These are phyloP conservation scores for Candida stauntonica DNA, from an alignment of 805 yeast genomes.

Conservation along the genomic window DNA sequence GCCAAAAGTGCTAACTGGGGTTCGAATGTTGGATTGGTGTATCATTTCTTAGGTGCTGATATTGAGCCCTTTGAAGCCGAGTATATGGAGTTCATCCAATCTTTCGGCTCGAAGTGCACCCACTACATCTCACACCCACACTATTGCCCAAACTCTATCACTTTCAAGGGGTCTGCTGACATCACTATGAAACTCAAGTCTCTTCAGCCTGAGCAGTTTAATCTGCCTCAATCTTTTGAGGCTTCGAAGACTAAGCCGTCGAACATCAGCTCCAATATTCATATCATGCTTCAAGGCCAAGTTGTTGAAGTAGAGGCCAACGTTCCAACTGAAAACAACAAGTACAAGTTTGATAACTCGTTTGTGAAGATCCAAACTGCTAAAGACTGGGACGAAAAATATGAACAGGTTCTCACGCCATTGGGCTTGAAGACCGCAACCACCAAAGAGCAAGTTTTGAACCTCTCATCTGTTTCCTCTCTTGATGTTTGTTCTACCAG, in stretches of 20 bases:
- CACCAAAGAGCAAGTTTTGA: conserved; percentile 10
- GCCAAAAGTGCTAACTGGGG: conserved; percentile 30
- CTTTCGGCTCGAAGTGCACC: conserved; percentile 45
- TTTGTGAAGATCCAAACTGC: conserved; percentile 9
- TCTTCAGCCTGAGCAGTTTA: conserved; percentile 38
- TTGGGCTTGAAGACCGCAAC: conserved; percentile 12
- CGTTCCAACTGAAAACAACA: conserved; percentile 14
- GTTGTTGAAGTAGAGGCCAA: conserved; percentile 18
- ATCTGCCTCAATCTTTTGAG: conserved; percentile 33
- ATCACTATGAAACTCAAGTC: conserved; percentile 54
- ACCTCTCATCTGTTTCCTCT: conserved; percentile 18
- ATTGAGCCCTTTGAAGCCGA: conserved; percentile 42
- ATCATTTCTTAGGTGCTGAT: conserved; percentile 70
- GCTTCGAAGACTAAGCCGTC: conserved; percentile 28
- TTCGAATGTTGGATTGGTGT: conserved; percentile 48
- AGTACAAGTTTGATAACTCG: conserved; percentile 10
- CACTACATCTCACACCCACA: conserved; percentile 75
- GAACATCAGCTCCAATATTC: conserved; percentile 19
- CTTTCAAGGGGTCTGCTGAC: conserved; percentile 51
- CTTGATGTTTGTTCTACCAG: conserved; percentile 8
- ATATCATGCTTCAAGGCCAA: conserved; percentile 22
- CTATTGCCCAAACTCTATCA: conserved; percentile 56
- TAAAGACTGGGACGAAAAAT: conserved; percentile 27
- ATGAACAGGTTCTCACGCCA: conserved; percentile 26
- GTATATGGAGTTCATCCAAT: conserved; percentile 46